Conservation (phyloP, 2,329 filamentous ascomycete species). For the Aspergillus calidoustus region DNA sequence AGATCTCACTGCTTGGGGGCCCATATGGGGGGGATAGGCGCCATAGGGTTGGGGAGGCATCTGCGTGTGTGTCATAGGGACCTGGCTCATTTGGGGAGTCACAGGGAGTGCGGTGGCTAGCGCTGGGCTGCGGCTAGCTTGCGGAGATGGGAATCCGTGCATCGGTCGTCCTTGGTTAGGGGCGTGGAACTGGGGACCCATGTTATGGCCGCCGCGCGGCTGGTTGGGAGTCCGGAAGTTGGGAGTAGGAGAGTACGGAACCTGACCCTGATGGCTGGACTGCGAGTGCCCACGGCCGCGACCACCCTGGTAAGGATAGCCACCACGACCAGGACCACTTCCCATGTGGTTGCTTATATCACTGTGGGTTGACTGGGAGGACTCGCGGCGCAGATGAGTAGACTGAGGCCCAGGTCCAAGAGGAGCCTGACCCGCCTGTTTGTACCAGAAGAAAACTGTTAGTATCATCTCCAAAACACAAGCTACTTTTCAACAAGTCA, state of each 20-base stretch:
- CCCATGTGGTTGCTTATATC: conserved; percentile 67
- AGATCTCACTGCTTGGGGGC: conserved; percentile 63
- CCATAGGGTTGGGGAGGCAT: conserved; percentile 65
- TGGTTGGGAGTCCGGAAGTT: conserved; percentile 58
- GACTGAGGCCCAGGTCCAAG: conserved; percentile 66
- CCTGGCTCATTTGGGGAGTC: conserved; percentile 72
- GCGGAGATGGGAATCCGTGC: conserved; percentile 64
- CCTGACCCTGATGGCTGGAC: conserved; percentile 55
- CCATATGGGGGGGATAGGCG: conserved; percentile 62
- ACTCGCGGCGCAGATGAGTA: conserved; percentile 84
- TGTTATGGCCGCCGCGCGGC: conserved; percentile 55
- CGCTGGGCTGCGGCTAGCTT: conserved; percentile 67
- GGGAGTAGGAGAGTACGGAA: conserved; percentile 59
- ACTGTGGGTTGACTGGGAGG: conserved; percentile 79
- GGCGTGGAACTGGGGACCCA: conserved; percentile 57
- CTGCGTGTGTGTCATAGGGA: conserved; percentile 68
- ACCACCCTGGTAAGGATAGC: conserved; percentile 57
- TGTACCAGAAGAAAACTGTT: conserved; percentile 20
- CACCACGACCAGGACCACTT: conserved; percentile 59
- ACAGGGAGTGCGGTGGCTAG: conserved; percentile 68
- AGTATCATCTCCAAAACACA: background rate
- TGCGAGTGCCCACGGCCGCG: conserved; percentile 63
- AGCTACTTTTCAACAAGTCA: background rate
- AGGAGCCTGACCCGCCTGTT: conserved; percentile 66
- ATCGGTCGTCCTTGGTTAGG: conserved; percentile 48